Evolutionary conservation across 352 stramenopile genomes (phyloP), one percentile per base, ranked within the genome.

Genomic region (Globisporangium cederbergense): DNA sequence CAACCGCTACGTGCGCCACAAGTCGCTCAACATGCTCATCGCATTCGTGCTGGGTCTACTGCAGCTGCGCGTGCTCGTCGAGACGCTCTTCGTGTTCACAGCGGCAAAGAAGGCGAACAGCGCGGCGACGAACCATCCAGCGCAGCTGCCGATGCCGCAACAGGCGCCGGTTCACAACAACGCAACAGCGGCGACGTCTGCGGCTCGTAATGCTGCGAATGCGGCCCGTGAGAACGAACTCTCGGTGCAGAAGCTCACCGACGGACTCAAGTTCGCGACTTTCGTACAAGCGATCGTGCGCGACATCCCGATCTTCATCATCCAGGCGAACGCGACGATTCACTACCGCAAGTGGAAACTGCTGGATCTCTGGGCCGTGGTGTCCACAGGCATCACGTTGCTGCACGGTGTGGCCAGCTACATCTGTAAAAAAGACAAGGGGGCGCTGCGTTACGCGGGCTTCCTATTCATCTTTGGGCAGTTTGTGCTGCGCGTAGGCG

Each of bases 261-360:
- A 73, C 28, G 74, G 77, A 5, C 64, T 86, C 7, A 25, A 75
- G 58, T 90, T 81, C 58, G 78, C 72, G 1, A 70, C 68, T n/a
- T 91, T 91, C 61, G 75, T 89, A 49, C 82, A 91, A 42, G 74
- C 72, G 36, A 78, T 91, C 36, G 78, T 91, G 49, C 82, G 82
- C 30, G 82, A 91, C 64, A 76, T 89, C 40, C 80, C 82, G 59
- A 66, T 91, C 51, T 91, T 91, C 52, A 59, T 91, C 54, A 72
- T 91, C 55, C 82, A 91, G 42, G 78, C 82, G 9, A 91, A 91
- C 50, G 82, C 82, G 8, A 91, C 80, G 8, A 89, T 91, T 60
- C 80, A 91, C 70, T 91, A 91, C 68, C 82, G 80, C 72, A 91
- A 90, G 76, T 89, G 79, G 80, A 70, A 85, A 46, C 60, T 83